A percentile compares a stretch with the other conserved stretches of the same genome.
Evolutionary conservation across 2,329 filamentous ascomycete species (phyloP).

Genomic region (Thielaviopsis ethacetica): DNA sequence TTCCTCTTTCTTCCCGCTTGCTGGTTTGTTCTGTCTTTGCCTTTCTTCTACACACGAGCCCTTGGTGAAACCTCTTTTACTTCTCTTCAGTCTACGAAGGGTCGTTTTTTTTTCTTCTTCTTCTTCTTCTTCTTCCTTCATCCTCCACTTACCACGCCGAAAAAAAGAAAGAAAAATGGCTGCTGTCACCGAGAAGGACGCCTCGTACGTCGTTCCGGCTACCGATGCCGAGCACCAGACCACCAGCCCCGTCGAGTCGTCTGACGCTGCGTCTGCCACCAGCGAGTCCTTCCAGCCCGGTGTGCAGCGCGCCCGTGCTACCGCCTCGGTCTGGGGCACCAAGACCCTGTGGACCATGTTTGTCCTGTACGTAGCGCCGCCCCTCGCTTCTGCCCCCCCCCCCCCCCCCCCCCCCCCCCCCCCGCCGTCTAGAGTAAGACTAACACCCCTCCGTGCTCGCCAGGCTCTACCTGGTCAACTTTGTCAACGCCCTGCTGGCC

Average conservation of each 20-base stretch:
- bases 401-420: background rate
- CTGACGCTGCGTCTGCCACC: conserved; percentile 15
- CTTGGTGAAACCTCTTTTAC: background rate
- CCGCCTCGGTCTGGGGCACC: conserved; percentile 24
- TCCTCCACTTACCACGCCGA: background rate
- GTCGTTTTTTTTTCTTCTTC: background rate
- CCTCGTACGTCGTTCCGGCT: background rate
- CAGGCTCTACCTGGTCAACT: conserved; percentile 25
- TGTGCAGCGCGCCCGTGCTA: conserved; percentile 23
- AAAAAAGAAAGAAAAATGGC: background rate
- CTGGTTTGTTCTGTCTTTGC: background rate
- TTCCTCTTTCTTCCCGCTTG: background rate
- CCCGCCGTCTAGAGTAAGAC: background rate
- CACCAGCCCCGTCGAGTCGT: conserved; percentile 7
- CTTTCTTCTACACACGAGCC: background rate
- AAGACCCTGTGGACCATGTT: conserved; percentile 24
- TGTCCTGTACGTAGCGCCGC: conserved; percentile 21
- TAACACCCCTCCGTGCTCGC: background rate
- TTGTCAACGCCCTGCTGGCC: conserved; percentile 22
- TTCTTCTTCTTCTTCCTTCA: background rate
- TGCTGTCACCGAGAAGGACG: background rate
- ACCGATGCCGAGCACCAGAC: conserved; percentile 8
- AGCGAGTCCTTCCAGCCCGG: conserved; percentile 20
- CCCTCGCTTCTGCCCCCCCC: background rate
- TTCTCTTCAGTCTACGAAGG: background rate